phyloP scores from a whole-genome alignment of 345 rosid genomes.

The Alliaria petiolata region DNA sequence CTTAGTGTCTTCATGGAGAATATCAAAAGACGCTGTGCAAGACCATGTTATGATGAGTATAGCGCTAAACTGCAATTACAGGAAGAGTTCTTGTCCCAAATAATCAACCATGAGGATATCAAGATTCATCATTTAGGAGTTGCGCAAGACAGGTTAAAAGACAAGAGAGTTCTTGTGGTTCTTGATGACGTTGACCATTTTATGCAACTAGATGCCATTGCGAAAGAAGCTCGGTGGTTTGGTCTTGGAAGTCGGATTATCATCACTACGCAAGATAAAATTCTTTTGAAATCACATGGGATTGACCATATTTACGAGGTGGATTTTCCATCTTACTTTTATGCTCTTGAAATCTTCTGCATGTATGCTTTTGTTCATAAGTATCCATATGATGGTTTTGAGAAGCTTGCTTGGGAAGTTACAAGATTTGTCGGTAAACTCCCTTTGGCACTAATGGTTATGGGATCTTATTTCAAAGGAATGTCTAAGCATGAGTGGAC shows the following conservation, averaged over 20 bases:
- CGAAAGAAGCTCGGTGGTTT: neutral
- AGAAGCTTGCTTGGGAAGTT: neutral
- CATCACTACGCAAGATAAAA: constrained; percentile 20
- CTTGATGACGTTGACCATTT: constrained; percentile 14
- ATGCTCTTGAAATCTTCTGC: constrained; percentile 23
- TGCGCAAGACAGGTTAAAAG: neutral
- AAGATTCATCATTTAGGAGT: constrained; percentile 8
- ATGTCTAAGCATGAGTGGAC: constrained; percentile 13
- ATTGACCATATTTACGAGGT: neutral
- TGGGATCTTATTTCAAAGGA: constrained; percentile 22
- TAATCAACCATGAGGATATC: constrained; percentile 20
- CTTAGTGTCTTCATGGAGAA: constrained; percentile 1
- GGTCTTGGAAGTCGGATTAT: constrained; percentile 22
- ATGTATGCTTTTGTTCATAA: constrained; percentile 4
- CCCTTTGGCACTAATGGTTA: constrained; percentile 35
- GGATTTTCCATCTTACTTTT: neutral
- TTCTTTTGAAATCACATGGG: neutral
- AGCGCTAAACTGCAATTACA: constrained; percentile 12
- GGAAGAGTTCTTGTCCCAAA: constrained; percentile 26
- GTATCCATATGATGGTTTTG: neutral
- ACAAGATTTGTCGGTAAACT: constrained; percentile 9
- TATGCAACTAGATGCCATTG: neutral
- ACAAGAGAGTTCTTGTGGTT: constrained; percentile 25
- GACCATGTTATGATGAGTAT: neutral
- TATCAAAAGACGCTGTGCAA: neutral